Evolutionary conservation across 495 filamentous ascomycete genomes (phyloP), one percentile per base, ranked within the genome.

Genomic region (Xylaria grammica): DNA sequence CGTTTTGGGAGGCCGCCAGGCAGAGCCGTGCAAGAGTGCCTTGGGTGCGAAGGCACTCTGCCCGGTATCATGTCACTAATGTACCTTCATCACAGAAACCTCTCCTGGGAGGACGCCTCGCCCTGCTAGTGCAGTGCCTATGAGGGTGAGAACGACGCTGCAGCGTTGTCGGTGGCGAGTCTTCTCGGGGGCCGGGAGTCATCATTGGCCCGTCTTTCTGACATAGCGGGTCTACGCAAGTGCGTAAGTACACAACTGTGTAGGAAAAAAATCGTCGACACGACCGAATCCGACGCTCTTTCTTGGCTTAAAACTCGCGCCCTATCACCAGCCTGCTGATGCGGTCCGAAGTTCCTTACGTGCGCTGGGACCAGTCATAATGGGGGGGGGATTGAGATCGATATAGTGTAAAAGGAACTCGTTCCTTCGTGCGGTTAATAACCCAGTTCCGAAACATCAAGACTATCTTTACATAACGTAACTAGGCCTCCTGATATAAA

Each of bases 181-280:
- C 10, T 52, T 4, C 17, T 52, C 3, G n/a, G 8, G 17, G n/a
- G 13, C 20, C 7, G 50, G 4, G 3, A n/a, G n/a, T 34, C n/a
- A 32, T 32, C 29, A 52, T 52, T 52, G 50, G 50, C 29, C n/a
- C 4, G 30, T 17, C 26, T 51, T 51, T 29, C 48, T 51, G 17
- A 10, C 15, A 51, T 15, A 13, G 24, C 22, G 48, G 48, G 48
- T 50, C 15, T 52, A 52, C 50, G 15, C 50, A 52, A 20, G 30
- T 34, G 50, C 29, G 50, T 34, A 52, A 20, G 20, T 52, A 34
- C 50, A 52, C 26, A 52, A 19, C 1, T 52, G 50, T 19, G 50
- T 27, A 51, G 48, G 30, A 20, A 9, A 1, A 32, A 20, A 52
- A 20, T 52, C 29, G 27, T 30, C 13, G 17, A 19, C 49, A 30